Evolutionary conservation across 345 rosid genomes (phyloP).

Genomic region (Ceriops tagal): DNA sequence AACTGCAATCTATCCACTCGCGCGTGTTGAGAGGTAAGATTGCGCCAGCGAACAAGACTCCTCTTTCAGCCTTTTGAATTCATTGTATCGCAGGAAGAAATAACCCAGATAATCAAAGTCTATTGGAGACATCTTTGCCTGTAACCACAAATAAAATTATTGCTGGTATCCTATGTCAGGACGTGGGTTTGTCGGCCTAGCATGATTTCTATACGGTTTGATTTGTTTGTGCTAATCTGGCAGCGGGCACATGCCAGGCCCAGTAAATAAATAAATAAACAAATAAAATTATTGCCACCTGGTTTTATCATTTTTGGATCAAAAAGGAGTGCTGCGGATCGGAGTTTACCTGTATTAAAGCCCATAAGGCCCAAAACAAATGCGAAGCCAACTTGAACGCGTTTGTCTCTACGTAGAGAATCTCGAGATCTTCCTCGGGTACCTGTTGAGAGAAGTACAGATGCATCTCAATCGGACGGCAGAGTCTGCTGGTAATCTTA

Average conservation of each 20-base stretch:
- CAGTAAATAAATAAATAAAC: too few species aligned
- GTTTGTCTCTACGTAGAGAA: constrained; percentile 62
- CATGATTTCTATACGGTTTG: too few species aligned
- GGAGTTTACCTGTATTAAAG: constrained; percentile 70
- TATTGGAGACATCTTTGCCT: constrained; percentile 96
- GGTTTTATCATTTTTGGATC: not conserved
- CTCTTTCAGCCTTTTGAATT: constrained; percentile 77
- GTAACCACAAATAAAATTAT: not conserved
- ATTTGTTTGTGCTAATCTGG: too few species aligned
- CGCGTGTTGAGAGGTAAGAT: constrained; percentile 34
- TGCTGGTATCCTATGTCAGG: too few species aligned
- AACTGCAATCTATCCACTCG: constrained; percentile 7
- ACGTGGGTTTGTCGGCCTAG: too few species aligned
- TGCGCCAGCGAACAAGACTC: constrained; percentile 47
- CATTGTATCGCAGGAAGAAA: constrained; percentile 82
- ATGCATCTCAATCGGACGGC: not conserved
- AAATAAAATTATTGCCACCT: not conserved
- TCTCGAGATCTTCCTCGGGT: constrained; percentile 53
- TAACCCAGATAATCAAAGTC: constrained; percentile 78
- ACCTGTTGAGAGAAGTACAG: constrained; percentile 37
- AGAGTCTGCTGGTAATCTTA: not conserved
- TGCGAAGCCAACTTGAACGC: constrained; percentile 76
- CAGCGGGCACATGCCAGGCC: too few species aligned
- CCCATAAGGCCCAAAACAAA: constrained; percentile 92
- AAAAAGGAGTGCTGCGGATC: not conserved